These are phyloP conservation scores for Rubia peregrina DNA, from an alignment of 305 asterid species.

Conservation along the genomic window DNA sequence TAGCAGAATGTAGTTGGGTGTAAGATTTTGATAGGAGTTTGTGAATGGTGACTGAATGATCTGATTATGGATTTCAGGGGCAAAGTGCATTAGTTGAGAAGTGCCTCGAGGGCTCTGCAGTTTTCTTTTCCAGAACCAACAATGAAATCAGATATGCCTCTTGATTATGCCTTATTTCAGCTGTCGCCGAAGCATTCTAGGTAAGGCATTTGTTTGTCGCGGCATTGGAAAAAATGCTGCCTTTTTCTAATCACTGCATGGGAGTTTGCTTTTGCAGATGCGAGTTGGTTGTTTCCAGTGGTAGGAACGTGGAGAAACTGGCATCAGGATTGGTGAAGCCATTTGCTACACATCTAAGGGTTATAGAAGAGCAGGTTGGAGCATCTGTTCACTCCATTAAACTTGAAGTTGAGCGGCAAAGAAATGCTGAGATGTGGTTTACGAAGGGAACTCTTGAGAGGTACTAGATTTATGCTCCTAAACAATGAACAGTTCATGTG, in stretches of 20 bases:
- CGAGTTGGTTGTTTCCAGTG: constrained; percentile 69
- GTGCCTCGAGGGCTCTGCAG: constrained; percentile 13
- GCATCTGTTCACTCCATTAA: constrained; percentile 58
- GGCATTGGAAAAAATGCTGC: constrained; percentile 12
- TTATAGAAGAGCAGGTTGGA: constrained; percentile 76
- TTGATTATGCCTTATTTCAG: constrained; percentile 84
- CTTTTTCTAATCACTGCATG: constrained; percentile 8
- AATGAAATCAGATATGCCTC: constrained; percentile 63
- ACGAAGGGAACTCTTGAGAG: constrained; percentile 96
- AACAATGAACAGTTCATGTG: constrained; percentile 8
- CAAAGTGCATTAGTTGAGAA: constrained; percentile 28
- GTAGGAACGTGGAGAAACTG: constrained; percentile 68
- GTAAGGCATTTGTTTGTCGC: constrained; percentile 28
- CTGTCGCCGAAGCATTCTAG: constrained; percentile 78
- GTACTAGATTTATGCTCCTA: constrained; percentile 31
- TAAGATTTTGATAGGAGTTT: constrained; percentile 1
- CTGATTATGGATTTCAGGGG: constrained; percentile 19
- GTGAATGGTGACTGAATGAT: constrained; percentile 11
- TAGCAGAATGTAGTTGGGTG: constrained; percentile 6
- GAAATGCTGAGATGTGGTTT: constrained; percentile 72
- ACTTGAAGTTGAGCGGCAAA: constrained; percentile 62
- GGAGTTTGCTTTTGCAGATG: constrained; percentile 46
- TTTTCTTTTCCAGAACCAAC: constrained; percentile 22
- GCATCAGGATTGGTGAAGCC: constrained; percentile 94
- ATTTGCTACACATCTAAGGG: constrained; percentile 64